Evolutionary conservation across 2,329 filamentous ascomycete species (phyloP).

Genomic region (Anthostomella pinea): DNA sequence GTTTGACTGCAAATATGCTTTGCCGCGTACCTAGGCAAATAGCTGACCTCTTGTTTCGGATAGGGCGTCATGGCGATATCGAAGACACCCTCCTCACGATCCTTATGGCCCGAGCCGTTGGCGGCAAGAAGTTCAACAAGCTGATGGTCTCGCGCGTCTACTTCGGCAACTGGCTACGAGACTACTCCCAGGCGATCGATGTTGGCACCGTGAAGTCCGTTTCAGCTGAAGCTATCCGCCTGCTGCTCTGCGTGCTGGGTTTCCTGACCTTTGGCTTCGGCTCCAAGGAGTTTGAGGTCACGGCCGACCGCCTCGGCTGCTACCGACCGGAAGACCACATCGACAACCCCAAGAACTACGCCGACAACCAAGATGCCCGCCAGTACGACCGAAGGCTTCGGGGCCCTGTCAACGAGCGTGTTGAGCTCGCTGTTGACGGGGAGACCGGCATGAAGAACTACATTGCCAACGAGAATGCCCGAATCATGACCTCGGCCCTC

Average conservation of each 20-base stretch:
- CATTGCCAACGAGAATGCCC: slow-evolving; percentile 77
- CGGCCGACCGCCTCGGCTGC: slow-evolving; percentile 72
- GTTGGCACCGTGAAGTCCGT: slow-evolving; percentile 90
- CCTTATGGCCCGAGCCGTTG: slow-evolving; percentile 50
- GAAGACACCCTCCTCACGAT: slow-evolving; percentile 83
- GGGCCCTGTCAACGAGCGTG: slow-evolving; percentile 73
- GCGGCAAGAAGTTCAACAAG: slow-evolving; percentile 80
- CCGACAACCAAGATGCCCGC: slow-evolving; percentile 81
- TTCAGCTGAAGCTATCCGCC: slow-evolving; percentile 84
- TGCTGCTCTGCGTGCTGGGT: slow-evolving; percentile 82
- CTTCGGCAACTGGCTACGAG: slow-evolving; percentile 92
- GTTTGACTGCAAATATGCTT: too few species aligned
- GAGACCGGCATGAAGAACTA: slow-evolving; percentile 85
- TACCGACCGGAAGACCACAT: slow-evolving; percentile 84
- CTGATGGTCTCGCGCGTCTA: slow-evolving; percentile 86
- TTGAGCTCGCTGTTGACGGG: slow-evolving; percentile 76
- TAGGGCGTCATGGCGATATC: slow-evolving; percentile 85
- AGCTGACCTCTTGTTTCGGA: slow-evolving; percentile 15
- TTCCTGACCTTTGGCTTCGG: slow-evolving; percentile 87
- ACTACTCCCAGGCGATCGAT: slow-evolving; percentile 93
- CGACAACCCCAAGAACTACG: slow-evolving; percentile 78
- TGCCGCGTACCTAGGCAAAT: too few species aligned
- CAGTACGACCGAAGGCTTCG: slow-evolving; percentile 79
- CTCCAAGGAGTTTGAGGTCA: slow-evolving; percentile 83
- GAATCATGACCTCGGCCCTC: slow-evolving; percentile 77